Base-by-base conservation (phyloP, 768 basidiomycete genomes). In the Cubamyces sp. region DNA sequence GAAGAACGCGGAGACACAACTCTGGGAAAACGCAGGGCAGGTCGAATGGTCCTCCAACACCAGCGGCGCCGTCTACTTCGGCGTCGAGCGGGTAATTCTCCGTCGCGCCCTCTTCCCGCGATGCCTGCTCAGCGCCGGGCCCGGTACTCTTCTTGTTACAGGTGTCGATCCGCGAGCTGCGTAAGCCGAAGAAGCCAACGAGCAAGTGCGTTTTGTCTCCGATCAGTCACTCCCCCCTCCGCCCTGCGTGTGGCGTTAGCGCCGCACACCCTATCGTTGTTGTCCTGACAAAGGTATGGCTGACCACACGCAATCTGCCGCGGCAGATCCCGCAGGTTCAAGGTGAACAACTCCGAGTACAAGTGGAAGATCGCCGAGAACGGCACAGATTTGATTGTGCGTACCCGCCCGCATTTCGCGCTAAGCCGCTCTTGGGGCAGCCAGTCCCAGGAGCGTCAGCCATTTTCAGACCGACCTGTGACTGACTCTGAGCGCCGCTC, bases 291-390 rank as follows among this genome's bases (percentile, higher is more conserved):
- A 25, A 19, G 3, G 46, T 6, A 7, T 47, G 46, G 46, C 46
- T 47, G 21, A 25, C 46, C 46, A 12, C 19, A 47, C 30, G 2
- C 25, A 19, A 19, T 47, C 15, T 42, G 50, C 34, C 15, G 54
- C 54, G 25, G 30, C 49, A 84, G 84, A 59, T 85, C 84, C 12
- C 80, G 84, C 60, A 73, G 84, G 26, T 86, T 85, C 74, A 84
- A 80, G 65, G 81, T 72, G 14, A 72, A 70, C 5, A 78, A 78
- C 40, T 68, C 74, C 28, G 80, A 82, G 66, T 86, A 85, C 74
- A 86, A 85, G 64, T 86, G 84, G 84, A 86, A 82, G 71, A 70
- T 79, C 40, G 69, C 71, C 51, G 77, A 79, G 45, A 78, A 81
- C 53, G 76, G 75, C 51, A 61, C 48, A 39, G 79, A 83, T 68